These are phyloP conservation scores for Leptosphaerulina australis DNA, from an alignment of 2,329 filamentous ascomycete species.

Conservation along the genomic window DNA sequence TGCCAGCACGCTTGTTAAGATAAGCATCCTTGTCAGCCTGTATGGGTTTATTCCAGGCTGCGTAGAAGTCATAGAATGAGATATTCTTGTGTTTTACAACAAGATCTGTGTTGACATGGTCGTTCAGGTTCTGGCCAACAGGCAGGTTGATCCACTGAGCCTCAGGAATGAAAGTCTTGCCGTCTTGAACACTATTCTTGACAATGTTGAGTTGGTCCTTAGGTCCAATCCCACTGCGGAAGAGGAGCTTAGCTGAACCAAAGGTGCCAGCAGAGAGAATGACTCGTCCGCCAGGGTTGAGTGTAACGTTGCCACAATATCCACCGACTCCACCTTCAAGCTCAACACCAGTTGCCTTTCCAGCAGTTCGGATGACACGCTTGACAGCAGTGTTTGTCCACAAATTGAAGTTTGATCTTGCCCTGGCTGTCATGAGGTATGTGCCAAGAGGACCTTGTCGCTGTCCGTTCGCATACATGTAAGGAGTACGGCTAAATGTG, in stretches of 20 bases:
- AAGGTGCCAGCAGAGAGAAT: constrained; percentile 72
- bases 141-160: constrained; percentile 59
- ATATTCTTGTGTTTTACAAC: constrained; percentile 60
- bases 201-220: constrained; percentile 55
- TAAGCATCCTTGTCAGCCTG: constrained; percentile 50
- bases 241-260: constrained; percentile 70
- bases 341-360: constrained; percentile 70
- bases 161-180: constrained; percentile 52
- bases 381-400: constrained; percentile 70
- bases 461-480: constrained; percentile 71
- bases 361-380: constrained; percentile 67
- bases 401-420: constrained; percentile 68
- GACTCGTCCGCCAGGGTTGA: constrained; percentile 67
- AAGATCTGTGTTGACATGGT: constrained; percentile 64
- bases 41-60: constrained; percentile 59
- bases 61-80: constrained; percentile 69
- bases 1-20: constrained; percentile 59
- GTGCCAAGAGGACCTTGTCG: constrained; percentile 73
- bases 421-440: constrained; percentile 68
- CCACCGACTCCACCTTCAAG: constrained; percentile 68
- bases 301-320: constrained; percentile 63
- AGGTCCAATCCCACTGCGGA: constrained; percentile 73
- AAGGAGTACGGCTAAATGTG: constrained; percentile 67
- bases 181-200: constrained; percentile 51
- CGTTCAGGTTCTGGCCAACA: constrained; percentile 58